A percentile compares a stretch with the other conserved stretches of the same genome.
Conservation (phyloP, 371 early-diverging fungal species). For the Nematocida ausubeli region DNA sequence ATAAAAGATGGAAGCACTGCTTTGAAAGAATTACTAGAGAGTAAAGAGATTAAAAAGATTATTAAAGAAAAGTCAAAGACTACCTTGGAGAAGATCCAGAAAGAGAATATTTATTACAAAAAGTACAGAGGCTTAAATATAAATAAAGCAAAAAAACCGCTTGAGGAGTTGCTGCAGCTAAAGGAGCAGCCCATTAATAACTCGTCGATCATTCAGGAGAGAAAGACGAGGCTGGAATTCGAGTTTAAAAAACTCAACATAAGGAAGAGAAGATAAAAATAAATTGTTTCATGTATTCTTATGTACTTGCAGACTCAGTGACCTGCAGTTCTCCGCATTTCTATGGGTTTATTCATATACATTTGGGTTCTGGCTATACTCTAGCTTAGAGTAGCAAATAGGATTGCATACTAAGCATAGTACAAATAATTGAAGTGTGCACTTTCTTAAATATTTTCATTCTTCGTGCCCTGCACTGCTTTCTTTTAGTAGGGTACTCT, state of each 20-base stretch:
- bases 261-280: background rate
- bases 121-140: conserved; percentile 23
- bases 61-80: conserved; percentile 12
- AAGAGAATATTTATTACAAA: conserved; percentile 25
- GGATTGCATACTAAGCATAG: no score
- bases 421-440: no score
- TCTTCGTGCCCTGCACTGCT: no score
- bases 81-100: background rate
- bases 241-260: conserved; percentile 35
- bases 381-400: no score
- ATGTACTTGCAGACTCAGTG: no score
- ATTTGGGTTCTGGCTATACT: no score
- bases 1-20: conserved; percentile 7
- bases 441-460: no score
- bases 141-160: background rate
- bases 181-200: background rate
- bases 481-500: no score
- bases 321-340: no score
- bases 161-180: conserved; percentile 12
- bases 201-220: conserved; percentile 29
- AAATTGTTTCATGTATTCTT: no score
- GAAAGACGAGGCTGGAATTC: conserved; percentile 36
- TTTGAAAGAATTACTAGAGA: conserved; percentile 22
- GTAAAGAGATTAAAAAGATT: conserved; percentile 5
- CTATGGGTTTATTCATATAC: no score